Evolutionary conservation across 2,329 filamentous ascomycete species (phyloP), one percentile per base, ranked within the genome.

Genomic region (Dendryphion nanum): DNA sequence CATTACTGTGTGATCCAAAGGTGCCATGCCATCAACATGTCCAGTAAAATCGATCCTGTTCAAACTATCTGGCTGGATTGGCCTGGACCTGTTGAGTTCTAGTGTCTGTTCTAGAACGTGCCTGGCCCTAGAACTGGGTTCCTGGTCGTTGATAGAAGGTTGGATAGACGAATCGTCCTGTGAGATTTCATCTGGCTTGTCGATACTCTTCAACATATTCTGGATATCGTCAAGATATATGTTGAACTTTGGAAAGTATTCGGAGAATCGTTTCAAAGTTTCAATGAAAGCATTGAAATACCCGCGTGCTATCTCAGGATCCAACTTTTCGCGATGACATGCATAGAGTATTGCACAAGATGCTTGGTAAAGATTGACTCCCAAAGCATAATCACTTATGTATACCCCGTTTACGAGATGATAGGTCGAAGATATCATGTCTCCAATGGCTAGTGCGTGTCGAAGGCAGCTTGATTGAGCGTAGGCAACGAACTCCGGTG

Each of bases 321-420:
- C 38, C 41, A 47, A 44, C 5, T 23, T 33, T 23, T 47, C 41
- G 13, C 41, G 38, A 19, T 47, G 44, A 17, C 44, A 45, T 10
- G 42, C 42, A 29, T 47, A 47, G 12, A 47, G 30, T 6, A 47
- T 47, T 10, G 44, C 44, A 16, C 44, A 47, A 3, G 44, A 47
- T 6, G 44, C 44, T 30, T 44, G 41, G 19, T 47, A 47, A 4
- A 47, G 18, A 10, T 33, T 18, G 15, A 47, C 41, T n/a, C n/a
- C n/a, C n/a, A n/a, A n/a, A n/a, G n/a, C n/a, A n/a, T n/a, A n/a
- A n/a, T n/a, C n/a, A 32, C 14, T 44, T 5, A 35, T 30, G 23
- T 38, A 44, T 16, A 30, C 28, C 2, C 18, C 33, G 14, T 29
- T 34, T 3, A 37, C 39, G 6, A 42, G 29, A 10, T 18, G 8